A percentile compares a stretch with the other conserved stretches of the same genome.
Conservation (phyloP, 371 early-diverging fungal species). For the Rhizopus microsporus region DNA sequence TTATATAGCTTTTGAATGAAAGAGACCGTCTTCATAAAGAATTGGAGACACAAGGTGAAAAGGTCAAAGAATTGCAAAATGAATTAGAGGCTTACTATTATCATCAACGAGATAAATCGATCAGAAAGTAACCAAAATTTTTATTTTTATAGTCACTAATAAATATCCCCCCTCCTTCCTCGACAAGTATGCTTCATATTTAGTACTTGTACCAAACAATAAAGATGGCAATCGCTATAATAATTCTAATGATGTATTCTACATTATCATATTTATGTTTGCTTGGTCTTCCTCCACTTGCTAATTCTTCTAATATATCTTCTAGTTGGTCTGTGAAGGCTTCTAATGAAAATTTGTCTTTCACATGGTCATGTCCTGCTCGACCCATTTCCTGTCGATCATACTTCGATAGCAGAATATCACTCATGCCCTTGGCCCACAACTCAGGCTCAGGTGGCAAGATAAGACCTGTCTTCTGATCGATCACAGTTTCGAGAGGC, state of each 20-base stretch:
- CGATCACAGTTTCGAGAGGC: constrained; percentile 75
- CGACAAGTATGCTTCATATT: too few species aligned
- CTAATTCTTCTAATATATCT: constrained; percentile 46
- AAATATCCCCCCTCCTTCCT: not conserved
- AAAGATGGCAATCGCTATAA: constrained; percentile 23
- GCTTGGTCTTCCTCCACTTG: constrained; percentile 25
- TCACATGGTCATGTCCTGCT: constrained; percentile 64
- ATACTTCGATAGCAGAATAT: constrained; percentile 40
- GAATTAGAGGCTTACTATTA: constrained; percentile 67
- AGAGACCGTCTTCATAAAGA: constrained; percentile 96
- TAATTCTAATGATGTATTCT: constrained; percentile 26
- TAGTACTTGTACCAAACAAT: constrained; percentile 26
- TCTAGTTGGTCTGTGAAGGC: constrained; percentile 74
- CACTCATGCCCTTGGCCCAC: constrained; percentile 68
- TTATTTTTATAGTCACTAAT: not conserved
- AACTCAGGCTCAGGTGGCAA: constrained; percentile 57
- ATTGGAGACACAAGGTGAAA: constrained; percentile 88
- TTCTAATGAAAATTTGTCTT: constrained; percentile 63
- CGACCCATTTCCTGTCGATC: constrained; percentile 57
- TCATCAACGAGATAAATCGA: constrained; percentile 25
- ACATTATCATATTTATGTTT: constrained; percentile 22
- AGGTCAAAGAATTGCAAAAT: constrained; percentile 85
- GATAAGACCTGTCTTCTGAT: constrained; percentile 80
- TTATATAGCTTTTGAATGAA: constrained; percentile 81
- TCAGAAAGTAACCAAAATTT: not conserved